Evolutionary conservation across 345 rosid genomes (phyloP).

Genomic region (Eutrema yunnanense): DNA sequence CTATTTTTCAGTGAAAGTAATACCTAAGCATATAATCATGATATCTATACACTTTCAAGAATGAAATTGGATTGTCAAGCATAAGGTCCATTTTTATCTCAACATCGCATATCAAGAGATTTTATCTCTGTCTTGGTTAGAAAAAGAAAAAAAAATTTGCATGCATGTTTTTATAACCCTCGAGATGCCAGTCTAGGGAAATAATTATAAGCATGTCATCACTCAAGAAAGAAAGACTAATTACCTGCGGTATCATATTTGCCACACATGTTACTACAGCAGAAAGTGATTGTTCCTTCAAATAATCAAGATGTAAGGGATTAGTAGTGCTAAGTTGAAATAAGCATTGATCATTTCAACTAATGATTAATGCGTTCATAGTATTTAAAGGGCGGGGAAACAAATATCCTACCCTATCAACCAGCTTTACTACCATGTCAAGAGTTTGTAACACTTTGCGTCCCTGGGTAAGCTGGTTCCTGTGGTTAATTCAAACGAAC

Average conservation of each 20-base stretch:
- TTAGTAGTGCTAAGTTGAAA: background rate
- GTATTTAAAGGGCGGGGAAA: background rate
- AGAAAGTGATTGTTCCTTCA: constrained; percentile 89
- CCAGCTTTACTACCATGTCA: constrained; percentile 78
- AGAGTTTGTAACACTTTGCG: constrained; percentile 77
- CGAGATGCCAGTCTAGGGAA: constrained; percentile 3
- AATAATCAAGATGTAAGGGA: background rate
- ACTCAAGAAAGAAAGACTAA: background rate
- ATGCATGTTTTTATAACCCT: background rate
- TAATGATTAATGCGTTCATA: background rate
- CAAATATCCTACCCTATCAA: constrained; percentile 49
- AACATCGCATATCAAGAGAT: background rate
- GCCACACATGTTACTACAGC: constrained; percentile 81
- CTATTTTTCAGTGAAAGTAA: background rate
- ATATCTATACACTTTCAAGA: background rate
- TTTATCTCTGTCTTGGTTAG: background rate
- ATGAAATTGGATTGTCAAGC: background rate
- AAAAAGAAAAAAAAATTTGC: background rate
- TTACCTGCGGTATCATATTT: constrained; percentile 88
- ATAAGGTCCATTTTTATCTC: background rate
- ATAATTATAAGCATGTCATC: background rate
- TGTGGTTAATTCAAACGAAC: constrained; percentile 24
- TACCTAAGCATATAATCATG: background rate
- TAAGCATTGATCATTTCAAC: background rate
- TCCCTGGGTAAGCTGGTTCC: constrained; percentile 83